Conservation (phyloP, 257 asterid genomes). For the Fraxinus americana region DNA sequence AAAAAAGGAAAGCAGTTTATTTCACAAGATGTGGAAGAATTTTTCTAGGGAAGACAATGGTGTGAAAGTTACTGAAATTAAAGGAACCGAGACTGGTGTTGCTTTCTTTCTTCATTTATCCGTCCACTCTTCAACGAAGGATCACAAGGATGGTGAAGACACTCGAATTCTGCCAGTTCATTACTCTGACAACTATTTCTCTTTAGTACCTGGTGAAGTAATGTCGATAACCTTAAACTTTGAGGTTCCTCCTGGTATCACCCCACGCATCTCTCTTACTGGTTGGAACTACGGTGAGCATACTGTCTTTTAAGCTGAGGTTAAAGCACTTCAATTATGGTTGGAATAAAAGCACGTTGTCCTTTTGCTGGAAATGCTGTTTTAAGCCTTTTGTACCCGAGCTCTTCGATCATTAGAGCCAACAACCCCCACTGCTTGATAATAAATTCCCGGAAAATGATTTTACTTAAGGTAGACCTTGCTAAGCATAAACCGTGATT, state of each 20-base stretch:
- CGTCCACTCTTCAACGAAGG: slow-evolving; percentile 59
- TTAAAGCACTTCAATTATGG: neutral
- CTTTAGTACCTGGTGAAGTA: slow-evolving; percentile 88
- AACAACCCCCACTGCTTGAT: neutral
- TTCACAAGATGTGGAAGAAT: slow-evolving; percentile 43
- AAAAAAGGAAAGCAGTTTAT: slow-evolving; percentile 37
- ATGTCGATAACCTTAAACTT: slow-evolving; percentile 62
- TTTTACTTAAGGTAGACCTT: neutral
- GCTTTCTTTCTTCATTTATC: slow-evolving; percentile 87
- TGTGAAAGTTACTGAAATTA: slow-evolving; percentile 42
- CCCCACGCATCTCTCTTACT: slow-evolving; percentile 55
- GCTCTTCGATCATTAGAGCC: neutral
- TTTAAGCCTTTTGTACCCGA: neutral
- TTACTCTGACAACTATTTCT: slow-evolving; percentile 92
- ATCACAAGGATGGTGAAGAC: slow-evolving; percentile 48
- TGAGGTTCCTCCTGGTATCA: slow-evolving; percentile 63
- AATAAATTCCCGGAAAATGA: neutral
- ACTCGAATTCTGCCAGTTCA: slow-evolving; percentile 87
- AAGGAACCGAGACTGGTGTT: slow-evolving; percentile 67
- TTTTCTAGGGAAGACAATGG: slow-evolving; percentile 30
- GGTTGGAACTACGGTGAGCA: slow-evolving; percentile 74
- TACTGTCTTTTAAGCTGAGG: slow-evolving; percentile 36
- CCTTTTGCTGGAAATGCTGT: slow-evolving; percentile 1
- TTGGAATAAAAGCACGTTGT: neutral
- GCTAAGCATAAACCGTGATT: neutral